phyloP scores from a whole-genome alignment of 768 basidiomycete genomes.

The Strobilomyces confusus region DNA sequence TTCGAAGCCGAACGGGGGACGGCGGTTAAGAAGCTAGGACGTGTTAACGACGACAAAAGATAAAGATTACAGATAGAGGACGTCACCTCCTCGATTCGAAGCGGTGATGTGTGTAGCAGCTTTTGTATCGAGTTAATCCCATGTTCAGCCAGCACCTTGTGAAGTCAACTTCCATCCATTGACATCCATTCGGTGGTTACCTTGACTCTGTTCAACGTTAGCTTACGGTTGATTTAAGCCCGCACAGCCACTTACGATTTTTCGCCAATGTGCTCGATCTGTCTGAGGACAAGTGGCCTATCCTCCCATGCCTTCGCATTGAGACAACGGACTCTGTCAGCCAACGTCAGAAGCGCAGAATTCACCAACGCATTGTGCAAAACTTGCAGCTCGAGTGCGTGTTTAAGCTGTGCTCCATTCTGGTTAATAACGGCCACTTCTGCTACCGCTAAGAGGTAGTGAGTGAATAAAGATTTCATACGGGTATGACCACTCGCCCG shows the following conservation, averaged over 20 bases:
- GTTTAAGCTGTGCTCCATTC: slow-evolving; percentile 63
- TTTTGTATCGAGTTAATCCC: slow-evolving; percentile 61
- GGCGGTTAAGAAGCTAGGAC: slow-evolving; percentile 65
- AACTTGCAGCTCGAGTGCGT: slow-evolving; percentile 71
- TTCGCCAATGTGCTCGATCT: slow-evolving; percentile 88
- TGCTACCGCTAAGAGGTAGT: slow-evolving; percentile 55
- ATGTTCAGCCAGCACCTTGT: slow-evolving; percentile 69
- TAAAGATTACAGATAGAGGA: not conserved
- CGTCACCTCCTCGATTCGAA: slow-evolving; percentile 60
- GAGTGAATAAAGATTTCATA: slow-evolving; percentile 1
- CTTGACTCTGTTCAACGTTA: slow-evolving; percentile 22
- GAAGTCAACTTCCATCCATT: slow-evolving; percentile 10
- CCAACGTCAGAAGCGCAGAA: not conserved
- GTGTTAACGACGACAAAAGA: slow-evolving; percentile 7
- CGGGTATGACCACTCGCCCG: slow-evolving; percentile 45
- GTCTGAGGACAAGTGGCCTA: slow-evolving; percentile 75
- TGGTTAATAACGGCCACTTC: slow-evolving; percentile 69
- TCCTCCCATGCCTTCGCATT: slow-evolving; percentile 92
- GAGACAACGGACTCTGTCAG: slow-evolving; percentile 66
- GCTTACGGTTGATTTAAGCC: not conserved
- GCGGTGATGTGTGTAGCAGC: slow-evolving; percentile 53
- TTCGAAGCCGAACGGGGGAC: slow-evolving; percentile 69
- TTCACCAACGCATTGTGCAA: not conserved
- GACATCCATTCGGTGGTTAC: slow-evolving; percentile 7
- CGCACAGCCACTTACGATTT: slow-evolving; percentile 61